phyloP scores from a whole-genome alignment of 352 stramenopile genomes.

The Phytophthora palmivora region DNA sequence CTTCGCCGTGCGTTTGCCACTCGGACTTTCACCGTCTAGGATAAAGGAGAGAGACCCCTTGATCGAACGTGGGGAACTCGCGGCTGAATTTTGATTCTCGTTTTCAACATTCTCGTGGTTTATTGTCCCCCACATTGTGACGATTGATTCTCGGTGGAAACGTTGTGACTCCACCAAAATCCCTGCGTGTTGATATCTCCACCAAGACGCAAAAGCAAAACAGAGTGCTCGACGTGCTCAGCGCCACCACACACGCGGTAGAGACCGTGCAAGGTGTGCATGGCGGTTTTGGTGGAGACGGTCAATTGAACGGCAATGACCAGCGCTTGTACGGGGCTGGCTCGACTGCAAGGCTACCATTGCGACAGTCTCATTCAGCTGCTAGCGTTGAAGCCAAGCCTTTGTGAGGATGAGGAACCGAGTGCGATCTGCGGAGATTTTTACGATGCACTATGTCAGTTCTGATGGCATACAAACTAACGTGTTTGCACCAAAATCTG shows the following conservation, averaged over 20 bases:
- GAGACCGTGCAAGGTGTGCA: slow-evolving; percentile 28
- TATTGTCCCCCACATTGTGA: slow-evolving; percentile 18
- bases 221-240: slow-evolving; percentile 11
- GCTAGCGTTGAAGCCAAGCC: slow-evolving; percentile 26
- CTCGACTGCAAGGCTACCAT: slow-evolving; percentile 5
- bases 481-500: slow-evolving; percentile 8
- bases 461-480: slow-evolving; percentile 2
- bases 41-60: slow-evolving; percentile 60
- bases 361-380: slow-evolving; percentile 26
- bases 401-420: slow-evolving; percentile 20
- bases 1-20: slow-evolving; percentile 3
- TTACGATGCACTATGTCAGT: slow-evolving; percentile 15
- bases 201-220: slow-evolving; percentile 34
- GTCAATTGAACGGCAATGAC: slow-evolving; percentile 16
- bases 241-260: slow-evolving; percentile 16
- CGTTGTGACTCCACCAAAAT: slow-evolving; percentile 27
- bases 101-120: slow-evolving; percentile 17
- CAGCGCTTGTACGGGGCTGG: too few species aligned
- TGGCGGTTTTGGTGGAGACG: slow-evolving; percentile 43
- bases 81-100: slow-evolving; percentile 13
- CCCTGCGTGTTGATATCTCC: neutral
- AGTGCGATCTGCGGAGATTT: neutral
- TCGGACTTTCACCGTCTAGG: slow-evolving; percentile 17
- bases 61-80: slow-evolving; percentile 29
- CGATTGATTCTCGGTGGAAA: slow-evolving; percentile 17